These are phyloP conservation scores for Setaria italica DNA, from an alignment of 202 grass and related monocot species.

Conservation along the genomic window DNA sequence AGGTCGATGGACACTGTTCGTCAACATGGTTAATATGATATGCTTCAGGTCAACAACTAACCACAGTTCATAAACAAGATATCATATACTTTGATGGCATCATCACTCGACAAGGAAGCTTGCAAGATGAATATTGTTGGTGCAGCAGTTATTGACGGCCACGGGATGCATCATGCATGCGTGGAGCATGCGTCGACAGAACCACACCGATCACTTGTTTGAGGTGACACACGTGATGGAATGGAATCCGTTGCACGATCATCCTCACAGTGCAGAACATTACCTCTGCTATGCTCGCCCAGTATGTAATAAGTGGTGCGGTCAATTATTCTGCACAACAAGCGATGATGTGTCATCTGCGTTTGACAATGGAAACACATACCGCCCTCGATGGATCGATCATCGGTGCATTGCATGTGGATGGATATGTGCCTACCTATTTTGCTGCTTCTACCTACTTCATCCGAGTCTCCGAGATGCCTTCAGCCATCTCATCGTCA, in stretches of 20 bases:
- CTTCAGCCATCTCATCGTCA: not conserved
- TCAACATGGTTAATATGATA: not conserved
- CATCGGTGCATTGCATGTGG: conserved; percentile 14
- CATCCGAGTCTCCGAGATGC: not conserved
- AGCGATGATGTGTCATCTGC: too few relatives aligned
- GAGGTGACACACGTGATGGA: not conserved
- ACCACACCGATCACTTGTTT: not conserved
- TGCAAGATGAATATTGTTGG: conserved; percentile 2
- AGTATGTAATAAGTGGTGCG: not conserved
- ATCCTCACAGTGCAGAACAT: conserved; percentile 2
- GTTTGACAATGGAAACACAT: not conserved
- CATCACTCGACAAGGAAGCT: not conserved
- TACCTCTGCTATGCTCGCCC: not conserved
- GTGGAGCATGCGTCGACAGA: not conserved
- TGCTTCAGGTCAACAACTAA: not conserved
- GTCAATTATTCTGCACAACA: conserved; percentile 18
- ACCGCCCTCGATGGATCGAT: too few relatives aligned
- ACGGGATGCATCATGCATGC: not conserved
- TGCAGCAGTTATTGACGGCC: not conserved
- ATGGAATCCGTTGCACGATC: not conserved
- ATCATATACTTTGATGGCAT: not conserved
- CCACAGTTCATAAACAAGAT: not conserved
- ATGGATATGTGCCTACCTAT: not conserved
- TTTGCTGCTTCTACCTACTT: not conserved
- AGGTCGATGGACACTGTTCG: not conserved